These are phyloP conservation scores for Globisporangium paroecandrum DNA, from an alignment of 352 stramenopile species.

Conservation along the genomic window DNA sequence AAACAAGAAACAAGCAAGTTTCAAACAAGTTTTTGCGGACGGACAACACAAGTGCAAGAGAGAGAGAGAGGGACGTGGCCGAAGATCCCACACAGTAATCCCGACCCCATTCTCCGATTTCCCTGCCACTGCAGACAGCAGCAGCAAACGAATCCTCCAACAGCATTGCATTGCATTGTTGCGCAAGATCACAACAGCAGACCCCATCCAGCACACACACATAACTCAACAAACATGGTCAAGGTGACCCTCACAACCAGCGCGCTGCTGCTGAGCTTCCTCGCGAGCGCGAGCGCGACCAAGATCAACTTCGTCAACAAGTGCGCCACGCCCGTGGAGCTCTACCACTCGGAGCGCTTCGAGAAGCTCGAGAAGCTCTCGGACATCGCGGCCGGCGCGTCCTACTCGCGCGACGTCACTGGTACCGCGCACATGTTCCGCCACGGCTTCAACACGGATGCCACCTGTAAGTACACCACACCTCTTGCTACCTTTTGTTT, in stretches of 20 bases:
- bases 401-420: slow-evolving; percentile 17
- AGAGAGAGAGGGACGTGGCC: neutral
- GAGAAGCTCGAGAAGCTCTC: slow-evolving; percentile 17
- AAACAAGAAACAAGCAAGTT: neutral
- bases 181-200: neutral
- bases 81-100: neutral
- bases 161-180: slow-evolving; percentile 11
- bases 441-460: slow-evolving; percentile 29
- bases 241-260: slow-evolving; percentile 3
- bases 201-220: neutral
- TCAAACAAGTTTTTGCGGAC: neutral
- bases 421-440: slow-evolving; percentile 51
- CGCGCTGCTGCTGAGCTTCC: slow-evolving; percentile 3
- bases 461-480: slow-evolving; percentile 31
- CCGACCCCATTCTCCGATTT: slow-evolving; percentile 5
- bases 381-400: slow-evolving; percentile 22
- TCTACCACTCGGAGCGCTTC: slow-evolving; percentile 38
- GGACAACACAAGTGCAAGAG: neutral
- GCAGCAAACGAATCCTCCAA: neutral
- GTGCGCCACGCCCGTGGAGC: slow-evolving; percentile 29
- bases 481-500: neutral
- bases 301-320: slow-evolving; percentile 48
- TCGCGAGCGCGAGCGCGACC: slow-evolving; percentile 13
- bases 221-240: slow-evolving; percentile 6
- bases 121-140: neutral